Evolutionary conservation across 1,284 basidiomycete genomes (phyloP), one percentile per base, ranked within the genome.

Genomic region (Ceratobasidium sp.): DNA sequence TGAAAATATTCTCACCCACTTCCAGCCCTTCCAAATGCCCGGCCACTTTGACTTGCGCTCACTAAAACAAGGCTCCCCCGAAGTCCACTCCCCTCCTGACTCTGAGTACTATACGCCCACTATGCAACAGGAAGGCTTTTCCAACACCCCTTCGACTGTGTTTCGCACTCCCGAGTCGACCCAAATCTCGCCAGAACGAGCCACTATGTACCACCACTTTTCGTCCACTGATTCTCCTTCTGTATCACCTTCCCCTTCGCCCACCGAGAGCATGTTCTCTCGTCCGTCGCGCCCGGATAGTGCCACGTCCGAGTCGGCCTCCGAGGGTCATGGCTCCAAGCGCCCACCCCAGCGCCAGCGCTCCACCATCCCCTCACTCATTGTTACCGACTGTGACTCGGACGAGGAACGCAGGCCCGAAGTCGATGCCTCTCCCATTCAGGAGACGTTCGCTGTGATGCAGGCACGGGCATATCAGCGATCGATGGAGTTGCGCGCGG

Each of bases 181-280:
- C 54, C 54, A 70, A 50, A 47, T 26, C 21, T 70, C 67, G 14
- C 55, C 54, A 23, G 67, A 70, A 21, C 55, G 67, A 9, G 66
- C 43, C n/a, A 41, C 55, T 7, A 70, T 70, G 67, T 70, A 70
- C 38, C 54, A 30, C 49, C 67, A 49, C 9, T 30, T 16, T 38
- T 58, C 52, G 52, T 57, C 54, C 32, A 43, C 67, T 54, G 67
- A 59, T 9, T 70, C 67, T 11, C 67, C 67, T 16, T 47, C 44
- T 16, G 54, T 58, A 28, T 70, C 67, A 21, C 67, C 67, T 14
- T 70, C 67, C 18, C 67, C 67, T 49, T 70, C 67, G 43, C 67
- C 67, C 38, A 70, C 67, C 54, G 67, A 70, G 8, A 70, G 67
- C 44, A 70, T 70, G 67, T 70, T 70, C 44, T 70, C 67, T 11